A percentile compares a stretch with the other conserved stretches of the same genome.
These are phyloP conservation scores for Trametes sanguinea DNA, from an alignment of 768 basidiomycete species.

Conservation along the genomic window DNA sequence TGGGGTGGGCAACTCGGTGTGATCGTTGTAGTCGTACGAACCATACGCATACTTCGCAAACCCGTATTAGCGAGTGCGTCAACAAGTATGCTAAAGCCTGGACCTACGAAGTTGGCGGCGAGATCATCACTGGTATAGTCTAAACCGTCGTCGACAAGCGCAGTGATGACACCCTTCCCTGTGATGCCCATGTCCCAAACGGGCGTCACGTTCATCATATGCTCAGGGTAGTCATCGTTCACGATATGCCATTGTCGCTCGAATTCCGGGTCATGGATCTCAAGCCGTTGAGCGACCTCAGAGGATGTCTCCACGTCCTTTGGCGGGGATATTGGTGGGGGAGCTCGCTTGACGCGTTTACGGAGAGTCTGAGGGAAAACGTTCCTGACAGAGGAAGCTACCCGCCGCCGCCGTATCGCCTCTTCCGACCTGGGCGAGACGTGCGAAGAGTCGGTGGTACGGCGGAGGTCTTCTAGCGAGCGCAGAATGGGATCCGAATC, in stretches of 20 bases:
- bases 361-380: constrained; percentile 66
- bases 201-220: constrained; percentile 90
- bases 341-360: constrained; percentile 72
- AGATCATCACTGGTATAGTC: constrained; percentile 90
- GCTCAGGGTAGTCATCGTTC: constrained; percentile 78
- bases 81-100: constrained; percentile 16
- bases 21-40: constrained; percentile 97
- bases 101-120: constrained; percentile 84
- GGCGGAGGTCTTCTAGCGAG: constrained; percentile 48
- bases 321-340: constrained; percentile 52
- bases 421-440: constrained; percentile 45
- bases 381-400: constrained; percentile 60
- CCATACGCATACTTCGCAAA: constrained; percentile 70
- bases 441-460: constrained; percentile 24
- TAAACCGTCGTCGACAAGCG: constrained; percentile 93
- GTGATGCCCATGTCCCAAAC: constrained; percentile 92
- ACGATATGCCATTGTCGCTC: constrained; percentile 91
- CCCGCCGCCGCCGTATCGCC: constrained; percentile 38
- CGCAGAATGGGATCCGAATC: constrained; percentile 51
- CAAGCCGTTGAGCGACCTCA: constrained; percentile 58
- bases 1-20: constrained; percentile 83
- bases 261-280: constrained; percentile 82
- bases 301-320: constrained; percentile 40
- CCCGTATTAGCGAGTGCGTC: background rate
- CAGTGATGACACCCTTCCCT: constrained; percentile 82